Conservation (phyloP, 2,329 filamentous ascomycete species). For the Colletotrichum liaoningense region DNA sequence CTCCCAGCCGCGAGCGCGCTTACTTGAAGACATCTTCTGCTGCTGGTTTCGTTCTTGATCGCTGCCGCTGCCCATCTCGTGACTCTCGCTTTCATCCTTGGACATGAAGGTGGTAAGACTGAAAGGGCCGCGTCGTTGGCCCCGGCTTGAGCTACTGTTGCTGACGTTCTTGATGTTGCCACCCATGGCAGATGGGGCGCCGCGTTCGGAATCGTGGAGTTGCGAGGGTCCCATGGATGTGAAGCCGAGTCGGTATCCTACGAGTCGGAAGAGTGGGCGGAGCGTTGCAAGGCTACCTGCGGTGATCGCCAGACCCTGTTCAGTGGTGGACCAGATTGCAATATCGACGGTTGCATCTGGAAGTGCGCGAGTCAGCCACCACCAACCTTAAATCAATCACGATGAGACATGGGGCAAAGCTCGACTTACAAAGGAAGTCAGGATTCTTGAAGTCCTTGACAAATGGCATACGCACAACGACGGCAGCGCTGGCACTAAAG, state of each 20-base stretch:
- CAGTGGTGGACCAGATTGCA: conserved; percentile 61
- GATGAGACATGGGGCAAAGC: background rate
- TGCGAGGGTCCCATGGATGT: conserved; percentile 30
- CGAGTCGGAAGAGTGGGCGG: conserved; percentile 53
- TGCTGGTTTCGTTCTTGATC: conserved; percentile 11
- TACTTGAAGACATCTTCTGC: conserved; percentile 9
- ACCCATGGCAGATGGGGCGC: conserved; percentile 25
- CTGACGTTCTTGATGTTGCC: conserved; percentile 18
- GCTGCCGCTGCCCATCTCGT: conserved; percentile 17
- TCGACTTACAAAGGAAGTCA: conserved; percentile 56
- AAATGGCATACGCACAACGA: conserved; percentile 54
- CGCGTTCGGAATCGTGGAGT: conserved; percentile 16
- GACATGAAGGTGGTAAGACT: conserved; percentile 44
- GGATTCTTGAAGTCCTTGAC: conserved; percentile 50
- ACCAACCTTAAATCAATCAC: conserved; percentile 3
- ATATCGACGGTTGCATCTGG: conserved; percentile 54
- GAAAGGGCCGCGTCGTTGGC: conserved; percentile 38
- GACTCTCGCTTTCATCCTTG: conserved; percentile 37
- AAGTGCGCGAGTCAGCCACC: conserved; percentile 14
- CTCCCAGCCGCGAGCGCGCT: conserved; percentile 29
- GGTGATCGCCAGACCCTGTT: conserved; percentile 60
- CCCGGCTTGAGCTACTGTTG: conserved; percentile 10
- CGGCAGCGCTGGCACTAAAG: conserved; percentile 55
- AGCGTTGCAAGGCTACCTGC: conserved; percentile 60
- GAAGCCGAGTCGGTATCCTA: conserved; percentile 48